A percentile compares a stretch with the other conserved stretches of the same genome.
Conservation (phyloP, 2,329 filamentous ascomycete species). For the Harringtonia lauricola region DNA sequence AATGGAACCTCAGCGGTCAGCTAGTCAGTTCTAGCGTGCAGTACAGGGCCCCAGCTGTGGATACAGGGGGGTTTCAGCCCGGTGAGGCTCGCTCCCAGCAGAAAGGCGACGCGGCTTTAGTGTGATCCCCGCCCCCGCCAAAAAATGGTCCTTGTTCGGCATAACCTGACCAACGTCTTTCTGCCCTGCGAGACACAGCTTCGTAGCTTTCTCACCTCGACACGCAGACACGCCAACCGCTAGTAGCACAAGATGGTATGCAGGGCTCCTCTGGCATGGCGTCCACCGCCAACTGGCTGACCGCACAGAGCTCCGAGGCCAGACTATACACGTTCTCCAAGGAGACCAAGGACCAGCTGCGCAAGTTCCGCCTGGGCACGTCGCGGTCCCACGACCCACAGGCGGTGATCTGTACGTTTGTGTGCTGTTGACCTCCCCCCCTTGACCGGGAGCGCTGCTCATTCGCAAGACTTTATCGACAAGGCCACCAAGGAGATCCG, state of each 20-base stretch:
- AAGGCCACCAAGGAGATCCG: constrained; percentile 83
- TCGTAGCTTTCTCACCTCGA: too few species aligned
- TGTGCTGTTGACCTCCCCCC: neutral
- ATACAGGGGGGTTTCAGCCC: too few species aligned
- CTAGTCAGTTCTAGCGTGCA: too few species aligned
- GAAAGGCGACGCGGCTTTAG: too few species aligned
- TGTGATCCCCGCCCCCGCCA: too few species aligned
- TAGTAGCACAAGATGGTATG: neutral
- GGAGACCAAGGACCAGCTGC: constrained; percentile 79
- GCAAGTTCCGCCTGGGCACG: constrained; percentile 88
- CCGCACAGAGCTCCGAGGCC: constrained; percentile 58
- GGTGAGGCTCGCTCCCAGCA: too few species aligned
- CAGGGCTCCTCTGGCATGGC: too few species aligned
- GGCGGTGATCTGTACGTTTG: constrained; percentile 79
- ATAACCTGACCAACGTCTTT: too few species aligned
- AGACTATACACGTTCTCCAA: constrained; percentile 86
- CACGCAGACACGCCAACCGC: neutral
- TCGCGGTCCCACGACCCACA: constrained; percentile 79
- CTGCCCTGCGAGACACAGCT: too few species aligned
- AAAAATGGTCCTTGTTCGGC: too few species aligned
- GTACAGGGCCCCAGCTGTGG: too few species aligned
- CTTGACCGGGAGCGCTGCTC: neutral
- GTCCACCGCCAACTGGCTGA: neutral
- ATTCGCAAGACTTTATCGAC: constrained; percentile 58
- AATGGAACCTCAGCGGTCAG: too few species aligned